phyloP scores from a whole-genome alignment of 768 basidiomycete species.

The Scleroderma bovista region DNA sequence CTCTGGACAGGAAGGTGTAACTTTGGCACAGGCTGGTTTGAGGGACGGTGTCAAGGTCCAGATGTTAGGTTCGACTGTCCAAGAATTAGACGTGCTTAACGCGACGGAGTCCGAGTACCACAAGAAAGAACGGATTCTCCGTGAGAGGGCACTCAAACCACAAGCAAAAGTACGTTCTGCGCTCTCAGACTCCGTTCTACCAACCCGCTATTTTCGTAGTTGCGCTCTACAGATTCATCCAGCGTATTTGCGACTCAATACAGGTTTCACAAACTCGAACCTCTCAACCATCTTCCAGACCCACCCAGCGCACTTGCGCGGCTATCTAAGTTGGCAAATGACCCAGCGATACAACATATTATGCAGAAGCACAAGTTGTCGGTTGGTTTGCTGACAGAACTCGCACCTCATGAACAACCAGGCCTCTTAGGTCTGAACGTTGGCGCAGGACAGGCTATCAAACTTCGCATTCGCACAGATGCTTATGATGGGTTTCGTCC shows the following conservation, averaged over 20 bases:
- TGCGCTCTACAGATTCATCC: conserved; percentile 50
- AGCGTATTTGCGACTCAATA: conserved; percentile 38
- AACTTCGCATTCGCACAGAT: conserved; percentile 64
- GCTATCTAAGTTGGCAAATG: conserved; percentile 55
- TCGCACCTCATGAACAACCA: conserved; percentile 74
- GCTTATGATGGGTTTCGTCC: conserved; percentile 65
- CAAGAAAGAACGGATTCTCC: conserved; percentile 52
- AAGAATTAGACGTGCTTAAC: conserved; percentile 52
- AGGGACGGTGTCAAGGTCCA: conserved; percentile 63
- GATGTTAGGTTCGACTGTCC: conserved; percentile 59
- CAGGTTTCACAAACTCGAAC: conserved; percentile 59
- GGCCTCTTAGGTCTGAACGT: conserved; percentile 65
- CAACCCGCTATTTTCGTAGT: conserved; percentile 23
- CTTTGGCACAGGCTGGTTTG: conserved; percentile 45
- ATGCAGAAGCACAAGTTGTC: conserved; percentile 68
- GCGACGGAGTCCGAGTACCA: conserved; percentile 53
- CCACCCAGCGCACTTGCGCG: conserved; percentile 51
- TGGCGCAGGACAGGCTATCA: conserved; percentile 56
- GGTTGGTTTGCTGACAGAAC: conserved; percentile 67
- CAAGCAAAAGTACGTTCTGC: conserved; percentile 46
- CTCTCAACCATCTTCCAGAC: conserved; percentile 60
- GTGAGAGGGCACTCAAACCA: conserved; percentile 50
- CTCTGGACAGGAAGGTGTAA: conserved; percentile 25
- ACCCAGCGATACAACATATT: conserved; percentile 63
- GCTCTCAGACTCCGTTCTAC: background rate